Base-by-base conservation (phyloP, 495 filamentous ascomycete species). In the Hypoxylon cercidicola region DNA sequence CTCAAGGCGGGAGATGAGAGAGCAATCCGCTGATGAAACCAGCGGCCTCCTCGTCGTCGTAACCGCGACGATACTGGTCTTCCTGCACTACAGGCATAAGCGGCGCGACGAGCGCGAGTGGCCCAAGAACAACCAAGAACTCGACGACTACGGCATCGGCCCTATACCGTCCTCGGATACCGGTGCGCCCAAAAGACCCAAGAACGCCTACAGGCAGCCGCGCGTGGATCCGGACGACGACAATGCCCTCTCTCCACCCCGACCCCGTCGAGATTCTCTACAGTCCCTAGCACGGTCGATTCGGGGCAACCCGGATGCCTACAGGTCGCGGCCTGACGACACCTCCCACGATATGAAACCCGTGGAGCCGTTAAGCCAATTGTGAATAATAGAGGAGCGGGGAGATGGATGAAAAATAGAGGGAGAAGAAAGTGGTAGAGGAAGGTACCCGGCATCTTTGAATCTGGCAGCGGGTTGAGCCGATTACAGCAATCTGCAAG, bases 91-190 rank as follows among this genome's bases (percentile, higher is more conserved):
- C 15, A 57, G 71, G 8, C 60, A 65, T 23, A 43, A 69, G 50
- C 64, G 68, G 4, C 32, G 15, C 35, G 71, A 73, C 28, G 45
- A 54, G 52, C 35, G 20, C n/a, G 71, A 73, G 35, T 73, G 65
- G 55, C 68, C 68, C n/a, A 73, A 73, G 60, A 71, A 54, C 52
- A 63, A 64, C 47, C 71, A 73, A 43, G 71, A 73, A 11, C 62
- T 73, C 28, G 71, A 73, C n/a, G 71, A 73, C 45, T 73, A 73
- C 54, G 71, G 71, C 30, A 30, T 73, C 35, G 60, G 52, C 0
- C 64, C 55, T 1, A 32, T 52, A 19, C 47, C 61, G 6, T 25
- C 70, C 7, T 34, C 70, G 10, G 2, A 57, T 4, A n/a, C 19
- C 25, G 25, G n/a, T 10, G 39, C 45, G 6, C 55, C 64, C 8